Conservation (phyloP, 352 stramenopile genomes). For the Globisporangium takayamanum region DNA sequence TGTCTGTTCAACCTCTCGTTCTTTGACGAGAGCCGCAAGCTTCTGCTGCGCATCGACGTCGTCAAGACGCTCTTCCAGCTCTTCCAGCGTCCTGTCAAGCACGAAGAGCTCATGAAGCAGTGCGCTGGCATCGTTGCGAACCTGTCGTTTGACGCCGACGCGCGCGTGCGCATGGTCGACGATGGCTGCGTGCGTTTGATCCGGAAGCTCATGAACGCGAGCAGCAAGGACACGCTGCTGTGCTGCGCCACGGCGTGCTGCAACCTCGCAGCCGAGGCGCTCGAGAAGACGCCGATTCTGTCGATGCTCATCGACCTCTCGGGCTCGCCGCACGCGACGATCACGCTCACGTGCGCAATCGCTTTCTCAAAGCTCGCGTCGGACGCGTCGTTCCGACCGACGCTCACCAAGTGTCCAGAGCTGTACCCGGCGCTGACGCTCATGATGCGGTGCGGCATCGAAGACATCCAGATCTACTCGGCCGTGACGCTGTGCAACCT, state of each 20-base stretch:
- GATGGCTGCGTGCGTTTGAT: conserved; percentile 59
- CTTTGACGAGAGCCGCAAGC: conserved; percentile 50
- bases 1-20: conserved; percentile 83
- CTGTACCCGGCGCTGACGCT: conserved; percentile 71
- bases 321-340: conserved; percentile 43
- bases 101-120: conserved; percentile 60
- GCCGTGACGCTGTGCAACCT: conserved; percentile 83
- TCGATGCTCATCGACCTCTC: conserved; percentile 81
- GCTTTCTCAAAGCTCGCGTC: conserved; percentile 73
- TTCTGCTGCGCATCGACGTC: conserved; percentile 50
- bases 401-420: conserved; percentile 64
- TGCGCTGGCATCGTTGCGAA: conserved; percentile 63
- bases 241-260: conserved; percentile 72
- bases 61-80: conserved; percentile 58
- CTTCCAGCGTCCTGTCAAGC: conserved; percentile 60
- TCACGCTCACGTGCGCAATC: conserved; percentile 71
- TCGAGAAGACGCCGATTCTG: conserved; percentile 65
- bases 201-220: conserved; percentile 59
- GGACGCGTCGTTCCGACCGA: conserved; percentile 37
- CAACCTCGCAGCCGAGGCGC: conserved; percentile 59
- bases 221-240: conserved; percentile 53
- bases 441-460: conserved; percentile 86
- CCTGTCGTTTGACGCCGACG: conserved; percentile 66
- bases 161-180: conserved; percentile 47
- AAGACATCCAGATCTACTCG: conserved; percentile 88